Evolutionary conservation across 768 basidiomycete species (phyloP).

Genomic region (Clavulina sp.): DNA sequence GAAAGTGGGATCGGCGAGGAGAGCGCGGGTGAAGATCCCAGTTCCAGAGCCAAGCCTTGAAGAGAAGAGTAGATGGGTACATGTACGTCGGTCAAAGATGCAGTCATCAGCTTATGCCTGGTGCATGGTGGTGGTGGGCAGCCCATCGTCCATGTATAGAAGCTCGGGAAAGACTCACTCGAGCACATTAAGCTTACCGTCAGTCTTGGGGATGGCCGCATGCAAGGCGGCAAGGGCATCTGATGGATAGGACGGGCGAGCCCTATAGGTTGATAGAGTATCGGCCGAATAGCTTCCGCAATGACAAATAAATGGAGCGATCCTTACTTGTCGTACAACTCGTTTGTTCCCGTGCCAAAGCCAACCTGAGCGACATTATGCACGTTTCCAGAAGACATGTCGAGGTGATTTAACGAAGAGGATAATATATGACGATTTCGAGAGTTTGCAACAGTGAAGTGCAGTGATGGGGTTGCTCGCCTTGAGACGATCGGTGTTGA

Average conservation of each 20-base stretch:
- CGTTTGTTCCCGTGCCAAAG: constrained; percentile 68
- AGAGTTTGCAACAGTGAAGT: neutral
- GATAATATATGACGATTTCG: neutral
- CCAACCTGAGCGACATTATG: constrained; percentile 54
- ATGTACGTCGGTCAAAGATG: neutral
- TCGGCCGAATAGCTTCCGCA: neutral
- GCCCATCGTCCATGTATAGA: neutral
- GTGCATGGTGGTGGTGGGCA: constrained; percentile 12
- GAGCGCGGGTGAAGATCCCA: constrained; percentile 73
- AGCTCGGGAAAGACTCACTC: constrained; percentile 40
- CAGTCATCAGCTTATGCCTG: neutral
- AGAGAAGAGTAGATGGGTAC: constrained; percentile 10
- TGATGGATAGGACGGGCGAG: constrained; percentile 67
- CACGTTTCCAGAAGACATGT: constrained; percentile 15
- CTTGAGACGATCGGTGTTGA: neutral
- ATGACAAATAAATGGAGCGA: neutral
- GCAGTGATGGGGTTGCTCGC: neutral
- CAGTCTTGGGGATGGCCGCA: constrained; percentile 22
- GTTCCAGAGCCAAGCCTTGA: constrained; percentile 67
- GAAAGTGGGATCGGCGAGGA: constrained; percentile 48
- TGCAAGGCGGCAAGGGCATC: constrained; percentile 45
- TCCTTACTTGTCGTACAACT: constrained; percentile 51
- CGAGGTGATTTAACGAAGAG: neutral
- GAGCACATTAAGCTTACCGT: constrained; percentile 37
- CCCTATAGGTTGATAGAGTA: constrained; percentile 25